Evolutionary conservation across 257 asterid genomes (phyloP), one percentile per base, ranked within the genome.

Genomic region (Nicotiana benthamiana): DNA sequence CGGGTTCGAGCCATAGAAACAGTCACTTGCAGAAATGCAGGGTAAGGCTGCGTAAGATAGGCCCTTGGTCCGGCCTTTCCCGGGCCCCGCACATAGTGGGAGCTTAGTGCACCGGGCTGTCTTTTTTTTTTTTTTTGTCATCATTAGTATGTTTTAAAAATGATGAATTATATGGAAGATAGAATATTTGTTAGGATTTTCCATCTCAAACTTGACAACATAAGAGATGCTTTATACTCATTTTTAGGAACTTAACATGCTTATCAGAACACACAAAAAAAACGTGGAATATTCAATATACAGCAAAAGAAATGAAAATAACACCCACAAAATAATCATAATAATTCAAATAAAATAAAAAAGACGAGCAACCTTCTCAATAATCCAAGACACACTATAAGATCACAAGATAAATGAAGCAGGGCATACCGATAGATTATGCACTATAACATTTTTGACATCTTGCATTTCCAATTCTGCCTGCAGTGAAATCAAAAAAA

Each of bases 401-500:
- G 77, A 52, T 4, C 60, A 63, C 34, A 48, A 57, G 18, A 65
- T 48, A 60, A 75, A 77, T 54, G 75, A 82, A 87, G 80, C n/a
- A 57, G 52, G 9, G 65, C 93, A n/a, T 91, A 95, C 99, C 88
- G 98, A 93, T 76, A 93, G 92, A 84, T 93, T 92, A 80, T 95
- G 97, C 84, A 92, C 97, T 20, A 88, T 11, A 56, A 95, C 97
- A 81, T 92, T 92, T 83, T 87, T 91, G 84, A 93, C 93, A 83
- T 95, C 98, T 80, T 95, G 97, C 99, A 95, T 95, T 89, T 75
- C 90, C 94, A 95, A 75, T 86, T 95, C 99, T 53, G 98, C 99
- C 99, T 94, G 97, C 77, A 86, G 59, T 81, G 77, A 61, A 53
- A 68, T 32, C 82, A 79, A 66, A 10, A 70, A 22, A 64, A 12